Percentiles rank a stretch among this genome's conserved stretches.
Evolutionary conservation across 169 alveolate species (phyloP).

Genomic region (Blepharisma undulans): DNA sequence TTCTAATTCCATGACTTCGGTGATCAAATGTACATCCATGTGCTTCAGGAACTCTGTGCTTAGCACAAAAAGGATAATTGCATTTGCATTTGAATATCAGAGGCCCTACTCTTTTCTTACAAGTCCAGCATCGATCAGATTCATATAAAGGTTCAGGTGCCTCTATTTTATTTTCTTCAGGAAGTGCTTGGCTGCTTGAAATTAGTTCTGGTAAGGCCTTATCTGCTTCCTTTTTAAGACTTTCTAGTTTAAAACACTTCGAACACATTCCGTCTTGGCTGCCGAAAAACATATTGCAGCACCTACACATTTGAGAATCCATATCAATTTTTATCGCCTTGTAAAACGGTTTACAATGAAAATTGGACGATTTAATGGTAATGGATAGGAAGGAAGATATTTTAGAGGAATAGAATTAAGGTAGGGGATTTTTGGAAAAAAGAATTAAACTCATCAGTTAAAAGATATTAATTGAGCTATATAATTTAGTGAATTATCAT

Average conservation of each 20-base stretch:
- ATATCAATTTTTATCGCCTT: neutral
- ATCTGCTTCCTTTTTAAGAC: neutral
- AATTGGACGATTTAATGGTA: neutral
- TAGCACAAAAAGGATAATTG: constrained; percentile 88
- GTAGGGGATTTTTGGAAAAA: neutral
- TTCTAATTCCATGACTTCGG: constrained; percentile 82
- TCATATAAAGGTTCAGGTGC: neutral
- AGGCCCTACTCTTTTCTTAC: constrained; percentile 91
- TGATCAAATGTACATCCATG: constrained; percentile 93
- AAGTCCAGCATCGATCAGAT: constrained; percentile 84
- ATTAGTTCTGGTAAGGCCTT: neutral
- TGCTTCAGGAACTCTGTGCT: constrained; percentile 92
- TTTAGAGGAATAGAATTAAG: neutral
- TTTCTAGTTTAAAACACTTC: constrained; percentile 16
- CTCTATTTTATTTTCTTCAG: constrained; percentile 39
- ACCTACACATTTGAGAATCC: constrained; percentile 12
- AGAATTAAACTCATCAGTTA: neutral
- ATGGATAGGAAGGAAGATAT: neutral
- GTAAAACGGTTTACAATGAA: neutral
- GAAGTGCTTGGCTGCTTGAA: neutral
- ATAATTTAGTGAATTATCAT: neutral
- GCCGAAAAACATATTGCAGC: constrained; percentile 29
- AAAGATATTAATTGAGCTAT: neutral
- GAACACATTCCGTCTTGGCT: constrained; percentile 36
- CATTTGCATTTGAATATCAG: constrained; percentile 93